Evolutionary conservation across 2,329 filamentous ascomycete species (phyloP).

Genomic region (Penicillium freii): DNA sequence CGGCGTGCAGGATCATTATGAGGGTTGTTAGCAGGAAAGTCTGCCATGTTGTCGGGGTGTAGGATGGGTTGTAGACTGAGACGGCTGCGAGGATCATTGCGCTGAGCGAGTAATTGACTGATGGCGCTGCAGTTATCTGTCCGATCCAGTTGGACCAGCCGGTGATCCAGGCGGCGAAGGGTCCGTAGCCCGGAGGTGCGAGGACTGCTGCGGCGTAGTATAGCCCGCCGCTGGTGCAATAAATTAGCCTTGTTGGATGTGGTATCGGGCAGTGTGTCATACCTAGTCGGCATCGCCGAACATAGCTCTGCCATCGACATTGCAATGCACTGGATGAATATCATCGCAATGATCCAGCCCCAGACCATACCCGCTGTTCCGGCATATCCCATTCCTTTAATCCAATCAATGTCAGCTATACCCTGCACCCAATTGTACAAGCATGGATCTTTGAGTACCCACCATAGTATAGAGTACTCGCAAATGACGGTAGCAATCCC

Average conservation of each 20-base stretch:
- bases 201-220: constrained; percentile 74
- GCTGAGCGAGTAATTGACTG: constrained; percentile 64
- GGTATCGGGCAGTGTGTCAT: not conserved
- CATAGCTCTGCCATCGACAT: constrained; percentile 70
- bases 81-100: constrained; percentile 70
- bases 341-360: constrained; percentile 72
- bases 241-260: not conserved
- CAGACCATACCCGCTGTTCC: constrained; percentile 67
- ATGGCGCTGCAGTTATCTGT: constrained; percentile 66
- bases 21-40: constrained; percentile 65
- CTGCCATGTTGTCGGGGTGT: constrained; percentile 64
- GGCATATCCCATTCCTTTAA: constrained; percentile 52
- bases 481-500: constrained; percentile 68
- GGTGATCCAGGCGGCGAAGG: constrained; percentile 66
- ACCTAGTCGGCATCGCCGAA: constrained; percentile 68
- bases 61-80: constrained; percentile 66
- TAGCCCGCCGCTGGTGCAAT: constrained; percentile 56
- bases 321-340: constrained; percentile 69
- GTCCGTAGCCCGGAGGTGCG: constrained; percentile 64
- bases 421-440: not conserved
- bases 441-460: constrained; percentile 24
- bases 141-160: constrained; percentile 70
- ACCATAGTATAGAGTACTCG: constrained; percentile 69
- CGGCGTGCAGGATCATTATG: constrained; percentile 66
- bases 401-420: constrained; percentile 1